Base-by-base conservation (phyloP, 225 moss, liverwort and hornwort genomes). In the Marchantia polymorpha region DNA sequence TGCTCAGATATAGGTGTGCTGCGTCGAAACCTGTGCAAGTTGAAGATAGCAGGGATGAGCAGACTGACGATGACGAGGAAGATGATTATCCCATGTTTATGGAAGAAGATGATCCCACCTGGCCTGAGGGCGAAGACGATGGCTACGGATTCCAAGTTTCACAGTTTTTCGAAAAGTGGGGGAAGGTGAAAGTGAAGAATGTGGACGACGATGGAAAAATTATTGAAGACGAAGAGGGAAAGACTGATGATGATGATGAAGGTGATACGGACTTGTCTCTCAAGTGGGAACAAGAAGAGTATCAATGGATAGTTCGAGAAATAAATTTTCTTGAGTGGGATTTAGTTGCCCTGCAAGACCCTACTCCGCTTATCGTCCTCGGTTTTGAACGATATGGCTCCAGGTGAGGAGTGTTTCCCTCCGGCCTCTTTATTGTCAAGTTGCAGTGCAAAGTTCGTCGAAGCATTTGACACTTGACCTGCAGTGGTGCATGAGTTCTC, bases 381-480 rank as follows among this genome's bases (percentile, higher is more conserved):
- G 87, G 81, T 30, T 87, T 87, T 69, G 83, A 87, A 77, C 30
- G 87, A 87, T 80, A 87, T 82, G 87, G 87, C 12, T 76, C 83
- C 14, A 87, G 83, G 86, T 87, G 26, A 8, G 22, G 46, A 50
- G 7, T 69, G 68, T 69, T 4, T 46, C 20, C 5, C 39, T 26
- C 6, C 17, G 6, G 22, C 5, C 61, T 61, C 61, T 22, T 23
- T 61, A 22, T 60, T 8, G 23, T 23, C 61, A 3, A 61, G 61
- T 61, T 61, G 0, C 12, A n/a, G 50, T 71, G n/a, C 0, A 51
- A 11, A 17, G 19, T 71, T 50, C n/a, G 19, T 49, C n/a, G 53
- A 16, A 54, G 52, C 53, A 27, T 23, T 3, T 49, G 15, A 16
- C 46, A 31, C n/a, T 48, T 46, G 12, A 27, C 26, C 0, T 15